Conservation (phyloP, 352 stramenopile genomes). For the Proteromonas lacertae region DNA sequence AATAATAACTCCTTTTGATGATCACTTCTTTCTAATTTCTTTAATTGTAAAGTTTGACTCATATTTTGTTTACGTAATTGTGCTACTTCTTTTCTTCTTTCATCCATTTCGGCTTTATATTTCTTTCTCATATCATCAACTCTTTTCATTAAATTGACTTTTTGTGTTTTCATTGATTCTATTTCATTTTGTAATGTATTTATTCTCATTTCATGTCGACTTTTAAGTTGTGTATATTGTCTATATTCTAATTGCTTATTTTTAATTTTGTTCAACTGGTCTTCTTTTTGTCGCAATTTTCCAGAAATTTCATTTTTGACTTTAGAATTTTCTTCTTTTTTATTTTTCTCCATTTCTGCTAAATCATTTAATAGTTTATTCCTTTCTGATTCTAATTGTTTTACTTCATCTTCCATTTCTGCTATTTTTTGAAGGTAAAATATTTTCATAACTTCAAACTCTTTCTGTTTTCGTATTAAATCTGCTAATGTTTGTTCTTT, state of each 20-base stretch:
- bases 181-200: slow-evolving; percentile 2
- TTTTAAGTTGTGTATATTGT: neutral
- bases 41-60: too few relatives aligned
- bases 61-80: too few relatives aligned
- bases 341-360: neutral
- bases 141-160: neutral
- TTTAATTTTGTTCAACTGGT: neutral
- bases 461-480: neutral
- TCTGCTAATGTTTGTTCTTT: slow-evolving; percentile 4
- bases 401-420: neutral
- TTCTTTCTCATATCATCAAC: slow-evolving; percentile 1
- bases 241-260: slow-evolving; percentile 1
- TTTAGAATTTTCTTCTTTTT: neutral
- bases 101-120: neutral
- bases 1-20: too few relatives aligned
- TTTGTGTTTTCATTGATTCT: neutral
- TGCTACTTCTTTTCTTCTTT: slow-evolving; percentile 1
- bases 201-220: neutral
- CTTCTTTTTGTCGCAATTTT: neutral
- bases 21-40: too few relatives aligned
- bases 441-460: slow-evolving; percentile 3
- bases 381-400: neutral
- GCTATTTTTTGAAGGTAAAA: slow-evolving; percentile 2
- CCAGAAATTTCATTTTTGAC: neutral
- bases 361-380: neutral